Evolutionary conservation across 169 alveolate species (phyloP).

Genomic region (Eimeria zaria): DNA sequence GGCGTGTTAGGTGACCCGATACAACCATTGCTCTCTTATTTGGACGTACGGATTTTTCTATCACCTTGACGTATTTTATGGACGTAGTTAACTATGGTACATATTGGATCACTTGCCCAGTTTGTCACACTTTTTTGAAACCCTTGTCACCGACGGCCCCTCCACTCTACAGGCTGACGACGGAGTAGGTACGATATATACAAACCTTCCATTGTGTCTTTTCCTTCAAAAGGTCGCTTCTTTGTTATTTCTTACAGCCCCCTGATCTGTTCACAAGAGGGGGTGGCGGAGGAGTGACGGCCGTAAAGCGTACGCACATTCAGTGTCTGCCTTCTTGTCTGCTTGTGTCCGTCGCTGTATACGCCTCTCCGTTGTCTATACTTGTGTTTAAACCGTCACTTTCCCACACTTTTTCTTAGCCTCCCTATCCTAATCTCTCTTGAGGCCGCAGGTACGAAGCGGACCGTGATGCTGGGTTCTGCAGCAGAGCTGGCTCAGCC

Average conservation of each 20-base stretch:
- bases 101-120: background rate
- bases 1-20: conserved; percentile 14
- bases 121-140: conserved; percentile 1
- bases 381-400: background rate
- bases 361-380: background rate
- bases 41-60: background rate
- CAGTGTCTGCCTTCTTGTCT: background rate
- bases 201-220: background rate
- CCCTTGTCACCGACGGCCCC: background rate
- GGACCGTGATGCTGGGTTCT: background rate
- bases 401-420: background rate
- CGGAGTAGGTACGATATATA: background rate
- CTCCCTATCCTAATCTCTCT: no score
- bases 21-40: background rate
- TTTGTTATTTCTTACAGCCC: background rate
- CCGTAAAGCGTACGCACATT: background rate
- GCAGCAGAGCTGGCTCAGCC: background rate
- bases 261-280: background rate
- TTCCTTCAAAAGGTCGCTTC: background rate
- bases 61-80: background rate
- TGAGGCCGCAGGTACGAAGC: background rate
- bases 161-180: background rate
- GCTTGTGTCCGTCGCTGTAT: background rate
- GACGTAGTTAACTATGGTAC: background rate
- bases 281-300: background rate